These are phyloP conservation scores for Talaromyces rugulosus DNA, from an alignment of 2,329 filamentous ascomycete species.

Conservation along the genomic window DNA sequence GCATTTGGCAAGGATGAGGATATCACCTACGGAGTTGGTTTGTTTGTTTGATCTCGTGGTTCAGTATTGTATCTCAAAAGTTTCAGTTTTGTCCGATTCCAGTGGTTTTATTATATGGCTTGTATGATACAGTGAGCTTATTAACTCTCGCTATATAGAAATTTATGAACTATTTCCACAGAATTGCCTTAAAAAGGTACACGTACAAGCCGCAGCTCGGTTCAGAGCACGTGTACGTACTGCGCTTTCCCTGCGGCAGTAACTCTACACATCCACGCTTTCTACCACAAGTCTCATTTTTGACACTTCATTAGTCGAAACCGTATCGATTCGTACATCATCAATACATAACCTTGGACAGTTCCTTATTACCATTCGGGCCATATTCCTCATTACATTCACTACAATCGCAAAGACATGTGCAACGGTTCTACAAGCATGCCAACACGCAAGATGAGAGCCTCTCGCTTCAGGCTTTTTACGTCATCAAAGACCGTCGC, in stretches of 20 bases:
- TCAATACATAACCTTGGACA: not conserved
- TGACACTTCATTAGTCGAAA: not conserved
- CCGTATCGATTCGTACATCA: not conserved
- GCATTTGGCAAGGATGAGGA: slow-evolving; percentile 30
- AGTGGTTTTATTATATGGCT: not conserved
- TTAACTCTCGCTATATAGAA: not conserved
- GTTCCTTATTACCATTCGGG: not conserved
- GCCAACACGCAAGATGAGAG: slow-evolving; percentile 17
- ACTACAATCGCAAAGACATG: not conserved
- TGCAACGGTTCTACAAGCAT: slow-evolving; percentile 17
- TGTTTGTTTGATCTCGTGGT: slow-evolving; percentile 5
- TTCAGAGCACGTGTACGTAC: not conserved
- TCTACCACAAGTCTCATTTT: not conserved
- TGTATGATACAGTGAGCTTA: slow-evolving; percentile 2
- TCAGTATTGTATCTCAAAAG: slow-evolving; percentile 10
- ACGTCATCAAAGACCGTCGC: slow-evolving; percentile 17
- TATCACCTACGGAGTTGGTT: slow-evolving; percentile 23
- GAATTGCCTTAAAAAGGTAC: not conserved
- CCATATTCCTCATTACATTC: not conserved
- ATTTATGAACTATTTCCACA: not conserved
- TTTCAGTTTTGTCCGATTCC: slow-evolving; percentile 13
- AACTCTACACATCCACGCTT: not conserved
- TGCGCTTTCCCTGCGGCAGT: not conserved
- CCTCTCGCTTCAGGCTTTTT: slow-evolving; percentile 21
- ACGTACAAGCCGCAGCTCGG: not conserved